Evolutionary conservation across 441 rosid species (phyloP), one percentile per base, ranked within the genome.

Genomic region (Gossypium trilobum): DNA sequence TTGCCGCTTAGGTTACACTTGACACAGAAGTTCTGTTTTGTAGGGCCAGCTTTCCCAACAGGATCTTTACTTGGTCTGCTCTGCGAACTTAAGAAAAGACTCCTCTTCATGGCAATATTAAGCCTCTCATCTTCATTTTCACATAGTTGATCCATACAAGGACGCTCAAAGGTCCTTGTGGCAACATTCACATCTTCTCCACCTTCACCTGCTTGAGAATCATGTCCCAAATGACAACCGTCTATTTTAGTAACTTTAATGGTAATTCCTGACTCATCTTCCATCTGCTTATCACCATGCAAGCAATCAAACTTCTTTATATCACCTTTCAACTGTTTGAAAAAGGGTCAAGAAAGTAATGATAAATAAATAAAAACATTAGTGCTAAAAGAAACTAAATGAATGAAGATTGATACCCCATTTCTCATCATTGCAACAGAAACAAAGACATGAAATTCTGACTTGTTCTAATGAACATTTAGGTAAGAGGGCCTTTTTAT

Each of bases 1-100:
- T 67, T 78, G 71, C 84, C 87, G 67, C 75, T 84, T 73, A 81
- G 73, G 67, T 79, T 65, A 73, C 95, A 89, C 80, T 82, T 84
- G 33, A 80, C 77, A 71, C 95, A 87, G 8, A 80, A 75, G 71
- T 78, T 82, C 74, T 80, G 79, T 74, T 76, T 77, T n/a, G 80
- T 76, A 74, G 73, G 74, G 70, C 78, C 69, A 74, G 62, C 63
- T 31, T 44, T 71, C 60, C 67, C 74, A 66, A 59, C 62, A 8
- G 76, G 71, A 75, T 77, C 73, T 63, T 70, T 71, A 73, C 67
- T 52, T 39, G 71, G 50, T 2, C 66, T 70, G 57, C 75, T 73
- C 5, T 69, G 82, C 54, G 85, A 81, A 75, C 60, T 77, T 70
- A 87, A 48, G 68, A 87, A 82, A 31, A 69, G 80, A 63, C 60